A percentile compares a stretch with the other conserved stretches of the same genome.
Conservation (phyloP, 1,284 basidiomycete genomes). For the Rhodotorula sp. region DNA sequence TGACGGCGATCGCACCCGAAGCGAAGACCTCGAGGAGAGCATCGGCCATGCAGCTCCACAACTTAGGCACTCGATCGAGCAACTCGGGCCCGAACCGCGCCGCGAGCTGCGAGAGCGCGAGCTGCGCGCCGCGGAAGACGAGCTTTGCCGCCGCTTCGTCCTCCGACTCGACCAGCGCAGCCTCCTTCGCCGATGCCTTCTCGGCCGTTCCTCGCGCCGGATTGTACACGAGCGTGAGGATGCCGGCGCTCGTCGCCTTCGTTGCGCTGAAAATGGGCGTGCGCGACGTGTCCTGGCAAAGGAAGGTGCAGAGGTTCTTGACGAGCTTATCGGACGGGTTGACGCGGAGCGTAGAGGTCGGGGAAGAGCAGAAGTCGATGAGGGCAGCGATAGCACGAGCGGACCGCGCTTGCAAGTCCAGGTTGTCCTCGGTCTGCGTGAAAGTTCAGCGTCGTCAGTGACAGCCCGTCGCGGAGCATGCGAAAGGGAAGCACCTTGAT, state of each 20-base stretch:
- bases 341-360: slow-evolving; percentile 58
- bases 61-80: slow-evolving; percentile 76
- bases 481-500: slow-evolving; percentile 68
- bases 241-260: slow-evolving; percentile 65
- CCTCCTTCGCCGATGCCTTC: slow-evolving; percentile 52
- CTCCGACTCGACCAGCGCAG: slow-evolving; percentile 47
- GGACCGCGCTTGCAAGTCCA: slow-evolving; percentile 85
- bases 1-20: slow-evolving; percentile 57
- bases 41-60: slow-evolving; percentile 90
- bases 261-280: slow-evolving; percentile 83
- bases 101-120: slow-evolving; percentile 80
- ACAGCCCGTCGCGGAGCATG: neutral
- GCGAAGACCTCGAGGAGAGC: slow-evolving; percentile 69
- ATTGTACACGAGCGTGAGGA: slow-evolving; percentile 60
- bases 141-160: slow-evolving; percentile 58
- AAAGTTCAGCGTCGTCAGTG: slow-evolving; percentile 7
- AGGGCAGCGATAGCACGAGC: slow-evolving; percentile 84
- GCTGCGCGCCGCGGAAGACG: slow-evolving; percentile 74
- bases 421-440: slow-evolving; percentile 81
- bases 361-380: slow-evolving; percentile 78
- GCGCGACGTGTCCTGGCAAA: slow-evolving; percentile 85
- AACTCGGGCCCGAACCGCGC: slow-evolving; percentile 71
- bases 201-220: slow-evolving; percentile 51
- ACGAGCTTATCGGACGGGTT: slow-evolving; percentile 88
- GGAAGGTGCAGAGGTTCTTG: slow-evolving; percentile 94